Percentiles rank a stretch among this genome's conserved stretches.
Evolutionary conservation across 2,329 filamentous ascomycete genomes (phyloP).

Genomic region (Scedosporium minutisporum): DNA sequence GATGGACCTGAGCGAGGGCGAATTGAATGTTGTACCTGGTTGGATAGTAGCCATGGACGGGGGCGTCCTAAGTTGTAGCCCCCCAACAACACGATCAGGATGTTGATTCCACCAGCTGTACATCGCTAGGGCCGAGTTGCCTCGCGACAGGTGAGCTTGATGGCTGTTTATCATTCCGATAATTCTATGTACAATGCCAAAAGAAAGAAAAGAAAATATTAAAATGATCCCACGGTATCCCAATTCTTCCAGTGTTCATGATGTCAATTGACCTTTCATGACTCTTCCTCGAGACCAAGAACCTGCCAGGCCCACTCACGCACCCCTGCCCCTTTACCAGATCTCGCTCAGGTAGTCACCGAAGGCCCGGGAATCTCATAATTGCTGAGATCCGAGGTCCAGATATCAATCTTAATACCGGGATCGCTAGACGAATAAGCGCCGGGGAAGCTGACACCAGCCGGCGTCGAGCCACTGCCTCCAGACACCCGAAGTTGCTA

Average conservation of each 20-base stretch:
- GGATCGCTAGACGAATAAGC: conserved; percentile 16
- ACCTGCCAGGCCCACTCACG: not conserved
- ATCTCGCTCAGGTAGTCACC: conserved; percentile 24
- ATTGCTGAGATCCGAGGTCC: conserved; percentile 26
- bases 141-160: too few species aligned
- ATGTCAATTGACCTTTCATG: not conserved
- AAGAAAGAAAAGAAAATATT: too few species aligned
- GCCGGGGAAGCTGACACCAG: conserved; percentile 16
- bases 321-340: not conserved
- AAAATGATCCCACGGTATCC: too few species aligned
- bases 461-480: conserved; percentile 13
- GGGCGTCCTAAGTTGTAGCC: too few species aligned
- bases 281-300: not conserved
- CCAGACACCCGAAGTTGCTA: conserved; percentile 17
- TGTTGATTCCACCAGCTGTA: too few species aligned
- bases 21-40: too few species aligned
- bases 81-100: too few species aligned
- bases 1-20: too few species aligned
- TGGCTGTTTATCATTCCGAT: too few species aligned
- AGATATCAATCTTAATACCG: conserved; percentile 21
- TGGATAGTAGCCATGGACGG: too few species aligned
- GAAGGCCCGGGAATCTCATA: conserved; percentile 33
- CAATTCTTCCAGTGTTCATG: not conserved
- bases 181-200: too few species aligned
- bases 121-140: too few species aligned